phyloP scores from a whole-genome alignment of 306 rosid genomes.

The Cyclanthera cordifolia region DNA sequence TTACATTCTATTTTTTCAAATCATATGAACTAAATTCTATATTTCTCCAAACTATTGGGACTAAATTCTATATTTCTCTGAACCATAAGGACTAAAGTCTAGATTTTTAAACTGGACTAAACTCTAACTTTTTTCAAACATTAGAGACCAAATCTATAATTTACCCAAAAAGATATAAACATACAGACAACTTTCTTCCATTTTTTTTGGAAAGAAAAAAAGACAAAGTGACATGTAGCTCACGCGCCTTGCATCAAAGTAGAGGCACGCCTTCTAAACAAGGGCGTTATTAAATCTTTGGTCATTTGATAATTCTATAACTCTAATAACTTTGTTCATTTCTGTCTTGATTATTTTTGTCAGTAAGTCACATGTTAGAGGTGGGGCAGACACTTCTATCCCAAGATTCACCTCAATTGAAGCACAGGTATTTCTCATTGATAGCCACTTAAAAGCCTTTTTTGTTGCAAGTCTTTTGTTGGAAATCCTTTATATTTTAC shows the following conservation, averaged over 20 bases:
- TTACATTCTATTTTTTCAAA: no score
- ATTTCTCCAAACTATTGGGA: no score
- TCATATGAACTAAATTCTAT: no score
- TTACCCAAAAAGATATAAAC: no score
- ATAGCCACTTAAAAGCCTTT: background rate
- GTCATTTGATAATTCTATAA: background rate
- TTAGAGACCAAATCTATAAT: no score
- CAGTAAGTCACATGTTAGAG: conserved; percentile 57
- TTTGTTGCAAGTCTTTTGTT: background rate
- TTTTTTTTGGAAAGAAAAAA: background rate
- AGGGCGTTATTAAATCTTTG: background rate
- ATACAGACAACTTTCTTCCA: background rate
- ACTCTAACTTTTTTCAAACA: no score
- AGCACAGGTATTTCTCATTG: conserved; percentile 29
- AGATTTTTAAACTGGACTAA: no score
- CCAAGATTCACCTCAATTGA: conserved; percentile 42
- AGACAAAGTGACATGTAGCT: background rate
- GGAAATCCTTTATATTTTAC: background rate
- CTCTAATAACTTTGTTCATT: background rate
- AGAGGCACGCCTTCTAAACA: background rate
- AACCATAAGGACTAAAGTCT: no score
- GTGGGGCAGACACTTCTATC: conserved; percentile 40
- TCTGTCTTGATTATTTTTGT: background rate
- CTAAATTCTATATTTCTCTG: no score
- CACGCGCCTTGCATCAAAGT: background rate